Evolutionary conservation across 208 protist species (phyloP).

Genomic region (Crithidia thermophila): DNA sequence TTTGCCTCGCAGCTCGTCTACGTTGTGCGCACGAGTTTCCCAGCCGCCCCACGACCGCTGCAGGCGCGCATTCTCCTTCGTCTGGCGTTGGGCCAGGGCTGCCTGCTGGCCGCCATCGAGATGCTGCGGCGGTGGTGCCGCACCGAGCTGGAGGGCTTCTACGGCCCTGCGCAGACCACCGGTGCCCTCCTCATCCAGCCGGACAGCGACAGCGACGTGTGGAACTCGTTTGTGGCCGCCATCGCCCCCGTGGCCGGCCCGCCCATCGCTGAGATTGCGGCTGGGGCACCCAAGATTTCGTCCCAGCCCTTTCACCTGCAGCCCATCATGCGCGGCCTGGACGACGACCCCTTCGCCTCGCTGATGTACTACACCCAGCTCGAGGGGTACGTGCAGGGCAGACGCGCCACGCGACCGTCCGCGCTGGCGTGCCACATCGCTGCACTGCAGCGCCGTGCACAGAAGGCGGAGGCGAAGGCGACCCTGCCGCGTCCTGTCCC

Average conservation of each 20-base stretch:
- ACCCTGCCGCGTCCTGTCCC: background rate
- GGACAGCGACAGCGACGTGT: constrained; percentile 30
- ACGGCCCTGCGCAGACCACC: background rate
- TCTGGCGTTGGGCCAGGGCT: constrained; percentile 62
- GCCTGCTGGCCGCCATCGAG: constrained; percentile 58
- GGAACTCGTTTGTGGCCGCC: constrained; percentile 49
- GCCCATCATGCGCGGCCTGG: constrained; percentile 44
- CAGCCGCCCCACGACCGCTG: constrained; percentile 17
- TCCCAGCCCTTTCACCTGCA: constrained; percentile 57
- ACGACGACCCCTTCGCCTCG: constrained; percentile 30
- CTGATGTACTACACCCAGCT: constrained; percentile 20
- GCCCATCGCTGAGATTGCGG: constrained; percentile 45
- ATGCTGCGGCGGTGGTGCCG: constrained; percentile 56
- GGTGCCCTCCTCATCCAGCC: constrained; percentile 22
- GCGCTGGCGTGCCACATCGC: constrained; percentile 18
- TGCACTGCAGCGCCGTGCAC: background rate
- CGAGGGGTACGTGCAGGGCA: constrained; percentile 13
- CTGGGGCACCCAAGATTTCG: constrained; percentile 39
- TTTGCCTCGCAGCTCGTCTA: constrained; percentile 65
- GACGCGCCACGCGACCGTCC: constrained; percentile 14
- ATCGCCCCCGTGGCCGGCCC: constrained; percentile 58
- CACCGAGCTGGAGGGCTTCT: constrained; percentile 40
- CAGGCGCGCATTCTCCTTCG: constrained; percentile 51
- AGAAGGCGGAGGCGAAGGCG: background rate
- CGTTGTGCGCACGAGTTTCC: constrained; percentile 44